phyloP scores from a whole-genome alignment of 441 rosid species.

The Pelargonium myrrhifolium region DNA sequence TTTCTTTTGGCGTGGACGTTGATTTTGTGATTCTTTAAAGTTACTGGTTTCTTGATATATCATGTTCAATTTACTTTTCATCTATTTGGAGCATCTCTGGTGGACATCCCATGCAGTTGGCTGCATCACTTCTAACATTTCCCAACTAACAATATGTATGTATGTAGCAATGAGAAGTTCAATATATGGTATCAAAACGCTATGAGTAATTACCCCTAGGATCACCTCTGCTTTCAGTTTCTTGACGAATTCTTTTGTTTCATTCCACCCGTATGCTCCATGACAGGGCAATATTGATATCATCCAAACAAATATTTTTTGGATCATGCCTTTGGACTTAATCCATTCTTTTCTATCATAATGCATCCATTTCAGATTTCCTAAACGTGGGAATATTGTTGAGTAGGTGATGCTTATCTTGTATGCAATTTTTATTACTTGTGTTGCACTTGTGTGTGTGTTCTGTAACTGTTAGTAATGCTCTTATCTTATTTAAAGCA shows the following conservation, averaged over 20 bases:
- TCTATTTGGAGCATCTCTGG: too few species aligned
- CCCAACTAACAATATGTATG: too few species aligned
- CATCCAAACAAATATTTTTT: background rate
- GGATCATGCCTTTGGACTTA: background rate
- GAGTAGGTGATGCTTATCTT: background rate
- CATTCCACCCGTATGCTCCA: background rate
- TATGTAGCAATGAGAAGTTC: background rate
- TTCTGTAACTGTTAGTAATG: too few species aligned
- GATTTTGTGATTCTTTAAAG: too few species aligned
- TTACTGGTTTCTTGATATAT: too few species aligned
- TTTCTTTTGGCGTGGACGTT: too few species aligned
- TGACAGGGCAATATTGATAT: background rate
- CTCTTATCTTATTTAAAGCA: too few species aligned
- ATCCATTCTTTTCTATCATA: background rate
- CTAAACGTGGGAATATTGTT: background rate
- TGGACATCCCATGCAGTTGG: too few species aligned
- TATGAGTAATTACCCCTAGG: background rate
- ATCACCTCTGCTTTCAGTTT: background rate
- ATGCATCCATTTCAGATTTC: background rate
- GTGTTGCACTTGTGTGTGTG: too few species aligned
- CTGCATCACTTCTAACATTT: too few species aligned
- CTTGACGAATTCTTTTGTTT: background rate
- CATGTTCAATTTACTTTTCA: too few species aligned
- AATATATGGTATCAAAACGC: background rate
- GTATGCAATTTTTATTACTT: too few species aligned